Percentiles rank a stretch among this genome's conserved stretches.
Conservation (phyloP, 352 stramenopile species). For the Phytophthora crassamura region DNA sequence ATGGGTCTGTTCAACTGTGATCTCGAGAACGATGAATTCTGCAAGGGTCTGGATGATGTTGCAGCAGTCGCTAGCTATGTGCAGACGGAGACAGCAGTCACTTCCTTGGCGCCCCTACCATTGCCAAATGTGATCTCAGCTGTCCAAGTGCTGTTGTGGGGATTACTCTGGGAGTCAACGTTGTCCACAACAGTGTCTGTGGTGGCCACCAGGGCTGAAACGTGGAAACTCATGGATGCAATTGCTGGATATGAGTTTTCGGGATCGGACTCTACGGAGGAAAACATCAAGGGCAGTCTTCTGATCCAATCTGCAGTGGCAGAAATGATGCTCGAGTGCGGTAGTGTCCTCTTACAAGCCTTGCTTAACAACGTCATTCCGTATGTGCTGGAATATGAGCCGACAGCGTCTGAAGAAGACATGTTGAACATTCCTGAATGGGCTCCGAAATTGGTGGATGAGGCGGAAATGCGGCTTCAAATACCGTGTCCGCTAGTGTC, state of each 20-base stretch:
- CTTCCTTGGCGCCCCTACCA: not conserved
- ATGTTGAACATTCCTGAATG: slow-evolving; percentile 24
- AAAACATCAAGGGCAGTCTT: slow-evolving; percentile 22
- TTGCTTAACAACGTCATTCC: slow-evolving; percentile 28
- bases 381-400: slow-evolving; percentile 36
- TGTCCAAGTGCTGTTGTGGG: slow-evolving; percentile 40
- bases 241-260: slow-evolving; percentile 25
- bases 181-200: slow-evolving; percentile 6
- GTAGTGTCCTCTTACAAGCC: slow-evolving; percentile 21
- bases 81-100: not conserved
- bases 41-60: slow-evolving; percentile 22
- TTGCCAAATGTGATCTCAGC: slow-evolving; percentile 19
- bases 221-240: slow-evolving; percentile 27
- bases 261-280: not conserved
- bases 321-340: slow-evolving; percentile 42
- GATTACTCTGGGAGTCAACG: slow-evolving; percentile 37
- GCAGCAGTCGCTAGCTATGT: slow-evolving; percentile 16
- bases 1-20: slow-evolving; percentile 24
- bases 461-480: slow-evolving; percentile 10
- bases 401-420: slow-evolving; percentile 3
- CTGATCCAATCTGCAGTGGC: slow-evolving; percentile 37
- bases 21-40: slow-evolving; percentile 12
- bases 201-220: slow-evolving; percentile 18
- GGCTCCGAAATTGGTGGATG: slow-evolving; percentile 3
- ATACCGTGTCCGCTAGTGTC: slow-evolving; percentile 17